Evolutionary conservation across 2,329 filamentous ascomycete species (phyloP).

Genomic region (Didymella arachidicola): DNA sequence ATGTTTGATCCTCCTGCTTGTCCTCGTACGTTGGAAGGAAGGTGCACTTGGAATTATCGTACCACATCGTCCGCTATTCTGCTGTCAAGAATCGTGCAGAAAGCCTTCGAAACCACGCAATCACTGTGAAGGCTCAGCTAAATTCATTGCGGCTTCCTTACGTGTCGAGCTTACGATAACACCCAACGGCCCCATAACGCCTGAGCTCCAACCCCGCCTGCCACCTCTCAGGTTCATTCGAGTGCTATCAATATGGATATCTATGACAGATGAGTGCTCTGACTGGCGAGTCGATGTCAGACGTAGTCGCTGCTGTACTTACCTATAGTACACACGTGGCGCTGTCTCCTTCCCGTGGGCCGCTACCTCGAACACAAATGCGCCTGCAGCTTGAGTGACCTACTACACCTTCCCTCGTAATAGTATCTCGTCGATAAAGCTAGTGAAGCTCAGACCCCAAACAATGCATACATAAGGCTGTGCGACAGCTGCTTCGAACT

Average conservation of each 20-base stretch:
- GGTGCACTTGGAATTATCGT: not conserved
- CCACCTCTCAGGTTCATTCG: not conserved
- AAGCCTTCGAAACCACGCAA: not conserved
- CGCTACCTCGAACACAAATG: not conserved
- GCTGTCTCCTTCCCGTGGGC: not conserved
- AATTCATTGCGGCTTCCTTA: not conserved
- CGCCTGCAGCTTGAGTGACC: constrained; percentile 1
- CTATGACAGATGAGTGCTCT: too few relatives aligned
- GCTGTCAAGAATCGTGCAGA: not conserved
- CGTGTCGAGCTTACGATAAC: not conserved
- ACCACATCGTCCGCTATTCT: not conserved
- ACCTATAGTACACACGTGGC: not conserved
- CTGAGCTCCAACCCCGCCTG: not conserved
- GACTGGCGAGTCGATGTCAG: not conserved
- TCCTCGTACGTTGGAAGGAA: not conserved
- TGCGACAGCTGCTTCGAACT: not conserved
- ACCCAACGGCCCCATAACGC: not conserved
- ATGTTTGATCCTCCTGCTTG: not conserved
- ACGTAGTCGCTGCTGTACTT: not conserved
- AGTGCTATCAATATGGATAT: not conserved
- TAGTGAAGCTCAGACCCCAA: constrained; percentile 5
- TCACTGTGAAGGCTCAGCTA: not conserved
- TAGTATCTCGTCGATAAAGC: not conserved
- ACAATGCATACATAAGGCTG: constrained; percentile 2
- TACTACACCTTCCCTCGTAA: not conserved